These are phyloP conservation scores for Phytopythium chamaehyphon DNA, from an alignment of 352 stramenopile genomes.

Conservation along the genomic window DNA sequence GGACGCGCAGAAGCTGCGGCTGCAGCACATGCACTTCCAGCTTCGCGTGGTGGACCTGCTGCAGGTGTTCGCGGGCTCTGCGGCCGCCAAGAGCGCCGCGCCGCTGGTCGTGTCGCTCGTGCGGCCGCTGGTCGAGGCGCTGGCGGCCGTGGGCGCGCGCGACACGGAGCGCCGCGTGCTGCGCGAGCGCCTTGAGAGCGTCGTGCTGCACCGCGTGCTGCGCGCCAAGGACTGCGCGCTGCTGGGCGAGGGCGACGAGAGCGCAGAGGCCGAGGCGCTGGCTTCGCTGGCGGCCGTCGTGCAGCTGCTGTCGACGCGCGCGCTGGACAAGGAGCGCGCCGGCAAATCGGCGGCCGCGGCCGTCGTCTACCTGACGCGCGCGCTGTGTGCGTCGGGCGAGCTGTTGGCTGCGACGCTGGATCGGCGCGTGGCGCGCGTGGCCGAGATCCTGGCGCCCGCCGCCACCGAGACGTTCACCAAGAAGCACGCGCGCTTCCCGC, in stretches of 20 bases:
- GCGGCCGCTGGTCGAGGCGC: slow-evolving; percentile 56
- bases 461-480: slow-evolving; percentile 71
- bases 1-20: slow-evolving; percentile 55
- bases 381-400: slow-evolving; percentile 19
- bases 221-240: slow-evolving; percentile 45
- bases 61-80: slow-evolving; percentile 45
- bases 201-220: slow-evolving; percentile 69
- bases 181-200: slow-evolving; percentile 62
- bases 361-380: slow-evolving; percentile 61
- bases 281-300: slow-evolving; percentile 31
- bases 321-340: slow-evolving; percentile 60
- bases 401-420: neutral
- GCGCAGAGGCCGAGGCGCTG: slow-evolving; percentile 15
- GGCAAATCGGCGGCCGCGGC: slow-evolving; percentile 52
- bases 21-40: slow-evolving; percentile 83
- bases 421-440: slow-evolving; percentile 6
- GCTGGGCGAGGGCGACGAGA: neutral
- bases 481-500: slow-evolving; percentile 79
- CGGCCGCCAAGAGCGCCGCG: slow-evolving; percentile 16
- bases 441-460: slow-evolving; percentile 23
- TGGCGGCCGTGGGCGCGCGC: slow-evolving; percentile 44
- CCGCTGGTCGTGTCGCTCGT: slow-evolving; percentile 39
- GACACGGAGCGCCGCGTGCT: slow-evolving; percentile 69
- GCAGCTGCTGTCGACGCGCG: slow-evolving; percentile 38
- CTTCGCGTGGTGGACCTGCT: slow-evolving; percentile 80